These are phyloP conservation scores for Mycena filopes DNA, from an alignment of 768 basidiomycete species.

Conservation along the genomic window DNA sequence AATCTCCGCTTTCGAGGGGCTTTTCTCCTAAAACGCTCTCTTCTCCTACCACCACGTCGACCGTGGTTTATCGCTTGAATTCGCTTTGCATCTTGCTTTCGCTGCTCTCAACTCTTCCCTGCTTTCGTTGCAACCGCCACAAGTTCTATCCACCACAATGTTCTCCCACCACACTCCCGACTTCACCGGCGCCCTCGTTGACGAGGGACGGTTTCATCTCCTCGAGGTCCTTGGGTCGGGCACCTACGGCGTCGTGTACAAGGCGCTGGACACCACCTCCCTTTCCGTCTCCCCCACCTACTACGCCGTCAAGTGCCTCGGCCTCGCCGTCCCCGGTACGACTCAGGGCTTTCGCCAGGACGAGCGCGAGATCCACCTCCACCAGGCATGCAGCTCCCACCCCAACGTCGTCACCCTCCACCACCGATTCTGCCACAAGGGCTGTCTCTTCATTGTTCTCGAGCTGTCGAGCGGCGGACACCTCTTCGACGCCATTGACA, in stretches of 20 bases:
- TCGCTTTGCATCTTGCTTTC: neutral
- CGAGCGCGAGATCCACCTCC: constrained; percentile 7
- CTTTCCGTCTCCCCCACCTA: neutral
- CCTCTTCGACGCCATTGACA: constrained; percentile 58
- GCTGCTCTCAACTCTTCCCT: neutral
- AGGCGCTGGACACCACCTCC: constrained; percentile 10
- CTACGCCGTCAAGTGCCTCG: constrained; percentile 18
- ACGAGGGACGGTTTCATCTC: constrained; percentile 12
- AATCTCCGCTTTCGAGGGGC: too few relatives aligned
- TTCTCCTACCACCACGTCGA: constrained; percentile 5
- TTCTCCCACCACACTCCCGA: neutral
- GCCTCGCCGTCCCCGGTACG: neutral
- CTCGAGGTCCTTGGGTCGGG: constrained; percentile 1
- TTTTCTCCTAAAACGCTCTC: too few relatives aligned
- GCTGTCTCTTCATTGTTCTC: constrained; percentile 58
- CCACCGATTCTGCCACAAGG: constrained; percentile 57
- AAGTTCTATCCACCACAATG: neutral
- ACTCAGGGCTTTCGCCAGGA: neutral
- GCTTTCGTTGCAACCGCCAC: too few relatives aligned
- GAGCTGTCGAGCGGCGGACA: constrained; percentile 50
- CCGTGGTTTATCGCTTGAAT: neutral
- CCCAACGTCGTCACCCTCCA: constrained; percentile 33
- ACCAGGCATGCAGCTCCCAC: neutral
- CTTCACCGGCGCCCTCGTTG: constrained; percentile 12
- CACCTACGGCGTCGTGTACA: constrained; percentile 11